phyloP scores from a whole-genome alignment of 192 early-diverging fungal species.

The Piromyces finnis region DNA sequence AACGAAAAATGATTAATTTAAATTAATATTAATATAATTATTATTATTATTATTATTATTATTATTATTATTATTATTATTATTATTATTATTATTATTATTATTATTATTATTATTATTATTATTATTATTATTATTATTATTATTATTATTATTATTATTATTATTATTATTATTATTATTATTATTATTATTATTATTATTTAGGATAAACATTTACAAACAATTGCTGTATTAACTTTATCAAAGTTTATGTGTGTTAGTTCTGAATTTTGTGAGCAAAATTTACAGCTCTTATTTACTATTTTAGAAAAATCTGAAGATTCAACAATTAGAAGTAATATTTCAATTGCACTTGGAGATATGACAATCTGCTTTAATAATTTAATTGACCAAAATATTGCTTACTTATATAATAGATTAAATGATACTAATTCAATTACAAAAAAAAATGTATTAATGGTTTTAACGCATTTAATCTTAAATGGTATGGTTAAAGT shows the following conservation, averaged over 20 bases:
- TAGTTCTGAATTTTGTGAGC: constrained; percentile 82
- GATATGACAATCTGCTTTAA: constrained; percentile 97
- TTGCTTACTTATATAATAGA: constrained; percentile 83
- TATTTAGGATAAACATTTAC: constrained; percentile 61
- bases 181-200: neutral
- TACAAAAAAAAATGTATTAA: constrained; percentile 92
- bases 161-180: neutral
- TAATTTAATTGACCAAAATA: constrained; percentile 90
- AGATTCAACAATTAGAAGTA: constrained; percentile 73
- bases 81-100: too few species aligned
- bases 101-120: too few species aligned
- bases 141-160: neutral
- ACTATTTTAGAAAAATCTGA: constrained; percentile 71
- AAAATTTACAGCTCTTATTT: constrained; percentile 74
- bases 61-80: too few species aligned
- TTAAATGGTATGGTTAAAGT: constrained; percentile 99
- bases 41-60: too few species aligned
- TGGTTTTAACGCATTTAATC: constrained; percentile 95
- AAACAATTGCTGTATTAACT: constrained; percentile 67
- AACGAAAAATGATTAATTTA: neutral
- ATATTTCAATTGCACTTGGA: constrained; percentile 92
- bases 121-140: constrained; percentile 2
- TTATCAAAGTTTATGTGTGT: constrained; percentile 97
- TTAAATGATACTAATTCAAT: constrained; percentile 58
- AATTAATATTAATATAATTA: too few species aligned